Evolutionary conservation across 176 grass and related monocot genomes (phyloP), one percentile per base, ranked within the genome.

Genomic region (Coix lacrymajobi): DNA sequence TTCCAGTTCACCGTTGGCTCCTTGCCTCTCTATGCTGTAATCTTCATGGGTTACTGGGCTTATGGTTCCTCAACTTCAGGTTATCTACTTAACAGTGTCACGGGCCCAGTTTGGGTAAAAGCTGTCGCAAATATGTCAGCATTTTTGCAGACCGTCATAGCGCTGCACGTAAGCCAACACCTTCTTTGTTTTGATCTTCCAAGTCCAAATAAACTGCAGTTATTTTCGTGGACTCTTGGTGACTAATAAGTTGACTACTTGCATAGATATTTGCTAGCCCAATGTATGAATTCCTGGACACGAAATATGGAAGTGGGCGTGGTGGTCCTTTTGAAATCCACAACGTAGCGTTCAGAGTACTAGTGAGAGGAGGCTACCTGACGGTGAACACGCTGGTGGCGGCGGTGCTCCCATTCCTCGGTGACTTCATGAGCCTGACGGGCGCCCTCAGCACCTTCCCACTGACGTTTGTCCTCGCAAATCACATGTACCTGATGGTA

Each of bases 221-320:
- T n/a, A n/a, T n/a, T n/a, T n/a, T n/a, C n/a, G n/a, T n/a, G n/a
- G n/a, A n/a, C n/a, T n/a, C n/a, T n/a, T n/a, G n/a, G n/a, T n/a
- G n/a, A n/a, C n/a, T n/a, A n/a, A n/a, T n/a, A n/a, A n/a, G n/a
- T n/a, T n/a, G n/a, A n/a, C n/a, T n/a, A n/a, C n/a, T n/a, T n/a
- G n/a, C n/a, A n/a, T n/a, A n/a, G 96, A 98, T 98, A 90, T 98
- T 98, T 85, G 96, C 96, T 5, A 98, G 96, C 58, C 96, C 96
- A 11, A 95, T 95, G 92, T 98, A 98, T 11, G 96, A 98, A 73
- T 98, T 77, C 84, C 45, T 98, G 88, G 96, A 98, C 81, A 98
- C 96, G 8, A 89, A 67, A 56, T 95, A 86, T 24, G 96, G 96
- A 62, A 95, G 96, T 26, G 86, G 84, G 32, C 61, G 41, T 14